Evolutionary conservation across 2,329 filamentous ascomycete species (phyloP).

Genomic region (Colletotrichum cordylinicola): DNA sequence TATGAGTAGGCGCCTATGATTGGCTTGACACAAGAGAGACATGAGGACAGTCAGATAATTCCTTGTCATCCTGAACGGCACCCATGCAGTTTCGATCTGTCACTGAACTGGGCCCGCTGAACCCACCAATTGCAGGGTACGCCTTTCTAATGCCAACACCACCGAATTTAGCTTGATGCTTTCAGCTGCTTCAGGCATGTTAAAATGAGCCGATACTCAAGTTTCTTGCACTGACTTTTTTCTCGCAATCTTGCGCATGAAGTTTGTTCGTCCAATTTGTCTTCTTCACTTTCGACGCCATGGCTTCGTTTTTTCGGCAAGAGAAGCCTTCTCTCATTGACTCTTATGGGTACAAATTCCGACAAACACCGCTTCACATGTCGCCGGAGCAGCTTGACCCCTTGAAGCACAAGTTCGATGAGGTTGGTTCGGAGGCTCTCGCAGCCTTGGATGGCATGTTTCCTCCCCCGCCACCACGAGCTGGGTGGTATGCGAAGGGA

Average conservation of each 20-base stretch:
- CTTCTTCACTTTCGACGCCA: not conserved
- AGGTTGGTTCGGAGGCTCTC: not conserved
- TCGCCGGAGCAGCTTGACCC: not conserved
- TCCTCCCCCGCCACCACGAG: not conserved
- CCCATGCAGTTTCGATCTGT: not conserved
- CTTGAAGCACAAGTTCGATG: not conserved
- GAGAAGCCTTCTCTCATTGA: not conserved
- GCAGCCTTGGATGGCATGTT: not conserved
- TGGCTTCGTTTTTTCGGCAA: not conserved
- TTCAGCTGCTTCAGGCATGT: not conserved
- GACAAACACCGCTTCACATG: not conserved
- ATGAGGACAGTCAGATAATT: not conserved
- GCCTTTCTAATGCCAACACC: not conserved
- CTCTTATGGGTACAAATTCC: not conserved
- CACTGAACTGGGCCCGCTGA: not conserved
- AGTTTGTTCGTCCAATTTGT: not conserved
- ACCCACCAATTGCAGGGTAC: not conserved
- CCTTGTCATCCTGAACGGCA: not conserved
- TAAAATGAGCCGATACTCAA: not conserved
- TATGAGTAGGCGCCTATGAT: not conserved
- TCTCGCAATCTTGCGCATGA: not conserved
- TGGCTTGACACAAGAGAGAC: not conserved
- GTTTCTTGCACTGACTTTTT: not conserved
- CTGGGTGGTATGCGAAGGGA: not conserved
- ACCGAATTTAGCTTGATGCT: not conserved